Evolutionary conservation across 208 protist genomes (phyloP), one percentile per base, ranked within the genome.

Genomic region (Balamuthia mandrillaris): DNA sequence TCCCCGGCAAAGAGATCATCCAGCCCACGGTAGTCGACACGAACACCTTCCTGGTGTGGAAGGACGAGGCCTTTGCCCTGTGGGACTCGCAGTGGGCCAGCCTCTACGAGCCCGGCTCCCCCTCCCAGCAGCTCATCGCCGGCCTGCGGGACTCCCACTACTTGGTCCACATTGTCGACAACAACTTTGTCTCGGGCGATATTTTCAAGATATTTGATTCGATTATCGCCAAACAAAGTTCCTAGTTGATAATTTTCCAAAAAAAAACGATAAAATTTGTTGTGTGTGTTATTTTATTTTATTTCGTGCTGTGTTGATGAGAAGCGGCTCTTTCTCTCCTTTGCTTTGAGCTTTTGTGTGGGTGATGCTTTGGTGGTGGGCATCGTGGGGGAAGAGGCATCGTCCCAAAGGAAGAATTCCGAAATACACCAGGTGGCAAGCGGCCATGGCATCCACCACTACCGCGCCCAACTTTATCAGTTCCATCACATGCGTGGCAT

Each of bases 1-100:
- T 95, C 88, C 92, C 93, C 4, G 87, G 89, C 10, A 92, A 83
- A n/a, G 93, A 96, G 82, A 86, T 95, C n/a, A 66, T 94, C 7
- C 93, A 95, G 86, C 92, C 94, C 60, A 96, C 94, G 0, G 92
- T 96, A 27, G 92, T 95, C 0, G 94, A 96, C 58, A 29, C 85
- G 21, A 35, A 81, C 10, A 70, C 68, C 18, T 94, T 93, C 68
- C 31, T 84, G 33, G 81, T 93, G 45, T 94, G 90, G 90, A 90
- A 78, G 75, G 89, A 94, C 51, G 93, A 95, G 74, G 93, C 93
- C 1, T 95, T 94, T 66, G 63, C 33, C 9, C 81, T 95, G 3
- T 95, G 93, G 93, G 24, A 87, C 21, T 86, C 84, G 33, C 81
- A 88, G 33, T 95, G 93, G 93, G 63, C 44, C 10, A 27, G 24